Conservation (phyloP, 2,329 filamentous ascomycete genomes). For the Cladosporium cucumerinum region DNA sequence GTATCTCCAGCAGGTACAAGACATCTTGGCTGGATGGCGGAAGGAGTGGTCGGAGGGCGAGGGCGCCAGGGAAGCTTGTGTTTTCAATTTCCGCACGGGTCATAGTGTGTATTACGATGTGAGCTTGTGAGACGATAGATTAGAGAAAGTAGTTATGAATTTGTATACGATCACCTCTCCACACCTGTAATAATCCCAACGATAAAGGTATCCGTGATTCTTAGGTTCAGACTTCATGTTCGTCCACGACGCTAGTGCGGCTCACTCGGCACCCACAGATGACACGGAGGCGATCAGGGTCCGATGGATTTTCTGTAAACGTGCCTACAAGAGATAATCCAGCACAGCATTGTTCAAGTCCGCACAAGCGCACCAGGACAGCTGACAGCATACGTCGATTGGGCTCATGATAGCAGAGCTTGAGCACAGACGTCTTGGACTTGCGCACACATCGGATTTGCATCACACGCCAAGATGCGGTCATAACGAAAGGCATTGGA, state of each 20-base stretch:
- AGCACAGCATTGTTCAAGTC: not conserved
- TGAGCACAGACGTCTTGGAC: constrained; percentile 2
- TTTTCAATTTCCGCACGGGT: constrained; percentile 87
- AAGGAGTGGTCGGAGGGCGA: constrained; percentile 47
- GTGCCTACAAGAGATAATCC: not conserved
- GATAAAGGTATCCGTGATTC: not conserved
- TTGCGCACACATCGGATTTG: not conserved
- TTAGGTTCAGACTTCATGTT: too few relatives aligned
- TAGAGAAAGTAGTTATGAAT: not conserved
- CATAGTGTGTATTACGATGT: constrained; percentile 85
- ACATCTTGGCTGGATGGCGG: constrained; percentile 65
- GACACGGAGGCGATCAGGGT: not conserved
- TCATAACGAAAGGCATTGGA: not conserved
- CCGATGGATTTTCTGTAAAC: not conserved
- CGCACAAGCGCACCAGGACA: not conserved
- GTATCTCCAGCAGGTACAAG: constrained; percentile 79
- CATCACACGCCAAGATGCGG: not conserved
- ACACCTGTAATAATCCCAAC: not conserved
- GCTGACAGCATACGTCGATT: not conserved
- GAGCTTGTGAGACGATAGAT: constrained; percentile 31
- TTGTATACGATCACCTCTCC: not conserved
- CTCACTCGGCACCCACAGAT: not conserved
- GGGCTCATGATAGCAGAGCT: not conserved
- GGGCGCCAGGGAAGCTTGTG: constrained; percentile 69
- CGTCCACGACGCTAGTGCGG: not conserved